These are phyloP conservation scores for Marchantia polymorpha DNA, from an alignment of 225 moss, liverwort and hornwort genomes.

Conservation along the genomic window DNA sequence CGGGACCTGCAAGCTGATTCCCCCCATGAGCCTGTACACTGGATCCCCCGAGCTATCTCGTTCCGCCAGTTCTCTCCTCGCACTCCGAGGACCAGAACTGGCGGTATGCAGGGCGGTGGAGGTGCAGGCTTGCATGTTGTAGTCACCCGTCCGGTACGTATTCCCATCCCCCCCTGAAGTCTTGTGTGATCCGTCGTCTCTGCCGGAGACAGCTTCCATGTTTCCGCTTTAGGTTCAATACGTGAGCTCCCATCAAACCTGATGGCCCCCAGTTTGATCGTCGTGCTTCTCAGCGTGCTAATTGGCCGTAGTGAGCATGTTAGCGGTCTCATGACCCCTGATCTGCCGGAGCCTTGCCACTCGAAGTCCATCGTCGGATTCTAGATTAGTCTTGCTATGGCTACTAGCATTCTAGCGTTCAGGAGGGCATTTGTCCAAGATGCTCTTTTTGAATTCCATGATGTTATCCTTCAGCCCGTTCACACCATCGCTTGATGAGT, in stretches of 20 bases:
- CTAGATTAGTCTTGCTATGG: background rate
- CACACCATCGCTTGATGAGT: background rate
- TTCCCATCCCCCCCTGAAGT: conserved; percentile 10
- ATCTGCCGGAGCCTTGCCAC: background rate
- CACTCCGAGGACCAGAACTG: conserved; percentile 27
- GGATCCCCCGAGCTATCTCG: conserved; percentile 68
- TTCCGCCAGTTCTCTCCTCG: conserved; percentile 40
- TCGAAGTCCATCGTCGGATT: background rate
- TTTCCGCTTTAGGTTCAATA: background rate
- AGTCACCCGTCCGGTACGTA: conserved; percentile 66
- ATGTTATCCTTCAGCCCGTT: background rate
- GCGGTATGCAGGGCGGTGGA: conserved; percentile 21
- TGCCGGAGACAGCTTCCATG: background rate
- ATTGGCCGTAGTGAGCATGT: background rate
- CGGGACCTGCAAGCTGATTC: conserved; percentile 38
- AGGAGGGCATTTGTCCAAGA: background rate
- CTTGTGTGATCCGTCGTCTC: conserved; percentile 6
- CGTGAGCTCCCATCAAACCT: background rate
- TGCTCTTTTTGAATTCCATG: background rate
- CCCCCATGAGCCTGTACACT: conserved; percentile 53
- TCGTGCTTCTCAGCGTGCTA: background rate
- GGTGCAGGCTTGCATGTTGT: conserved; percentile 49
- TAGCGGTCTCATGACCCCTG: background rate
- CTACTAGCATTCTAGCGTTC: background rate
- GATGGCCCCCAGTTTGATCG: background rate